Evolutionary conservation across 2,329 filamentous ascomycete species (phyloP).

Genomic region (Teratosphaeria pseudoeucalypti): DNA sequence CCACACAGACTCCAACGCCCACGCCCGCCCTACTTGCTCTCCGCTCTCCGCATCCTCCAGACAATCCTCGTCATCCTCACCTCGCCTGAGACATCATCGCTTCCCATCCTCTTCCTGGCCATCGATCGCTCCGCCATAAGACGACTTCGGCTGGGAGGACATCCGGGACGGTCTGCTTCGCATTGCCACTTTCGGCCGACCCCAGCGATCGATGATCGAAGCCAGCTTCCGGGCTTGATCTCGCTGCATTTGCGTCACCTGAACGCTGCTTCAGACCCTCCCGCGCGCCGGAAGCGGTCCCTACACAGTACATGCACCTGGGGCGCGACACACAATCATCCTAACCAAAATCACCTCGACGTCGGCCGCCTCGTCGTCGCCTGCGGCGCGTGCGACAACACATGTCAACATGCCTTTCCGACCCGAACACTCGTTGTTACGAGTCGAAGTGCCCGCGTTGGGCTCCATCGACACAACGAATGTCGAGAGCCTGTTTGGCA

Average conservation of each 20-base stretch:
- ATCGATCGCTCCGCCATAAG: background rate
- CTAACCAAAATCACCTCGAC: background rate
- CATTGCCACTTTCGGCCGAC: background rate
- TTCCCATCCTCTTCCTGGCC: background rate
- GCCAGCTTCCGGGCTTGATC: background rate
- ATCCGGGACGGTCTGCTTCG: background rate
- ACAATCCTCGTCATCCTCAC: background rate
- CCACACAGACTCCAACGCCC: background rate
- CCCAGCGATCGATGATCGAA: background rate
- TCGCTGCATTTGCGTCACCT: background rate
- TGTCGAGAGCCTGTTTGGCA: constrained; percentile 85
- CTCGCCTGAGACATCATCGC: background rate
- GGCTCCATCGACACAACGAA: constrained; percentile 91
- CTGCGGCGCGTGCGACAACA: background rate
- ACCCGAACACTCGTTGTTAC: constrained; percentile 76
- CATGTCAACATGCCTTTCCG: constrained; percentile 62
- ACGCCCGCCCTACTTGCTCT: background rate
- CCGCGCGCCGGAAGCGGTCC: background rate
- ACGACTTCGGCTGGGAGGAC: background rate
- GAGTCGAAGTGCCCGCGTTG: constrained; percentile 83
- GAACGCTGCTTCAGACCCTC: background rate
- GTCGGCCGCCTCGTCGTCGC: background rate
- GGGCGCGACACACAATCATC: background rate
- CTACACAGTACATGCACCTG: background rate
- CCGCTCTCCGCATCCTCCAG: background rate